phyloP scores from a whole-genome alignment of 176 grass and related monocot genomes.

The Carex parvula region DNA sequence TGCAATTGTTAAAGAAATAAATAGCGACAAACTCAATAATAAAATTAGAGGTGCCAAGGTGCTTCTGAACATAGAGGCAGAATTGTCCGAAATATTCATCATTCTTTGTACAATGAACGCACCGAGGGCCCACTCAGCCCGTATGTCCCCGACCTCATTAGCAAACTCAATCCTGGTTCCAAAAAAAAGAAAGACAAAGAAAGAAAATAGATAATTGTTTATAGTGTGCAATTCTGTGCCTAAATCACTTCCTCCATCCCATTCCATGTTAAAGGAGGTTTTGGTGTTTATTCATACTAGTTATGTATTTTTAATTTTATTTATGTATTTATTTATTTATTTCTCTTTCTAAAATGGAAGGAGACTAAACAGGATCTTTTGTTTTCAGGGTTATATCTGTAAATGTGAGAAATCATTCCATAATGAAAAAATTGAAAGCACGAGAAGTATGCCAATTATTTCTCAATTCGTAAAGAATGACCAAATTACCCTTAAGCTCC shows the following conservation, averaged over 20 bases:
- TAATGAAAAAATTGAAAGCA: not conserved
- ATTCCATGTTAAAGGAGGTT: not conserved
- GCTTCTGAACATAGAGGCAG: constrained; percentile 22
- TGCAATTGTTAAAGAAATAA: constrained; percentile 36
- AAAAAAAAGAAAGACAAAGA: not conserved
- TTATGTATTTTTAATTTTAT: not conserved
- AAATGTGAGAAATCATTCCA: not conserved
- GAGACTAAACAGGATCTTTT: not conserved
- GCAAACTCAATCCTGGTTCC: constrained; percentile 68
- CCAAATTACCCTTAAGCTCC: not conserved
- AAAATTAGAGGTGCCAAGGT: constrained; percentile 30
- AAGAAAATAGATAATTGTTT: not conserved
- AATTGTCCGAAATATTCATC: not conserved
- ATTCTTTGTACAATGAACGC: constrained; percentile 55
- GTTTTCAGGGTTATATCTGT: not conserved
- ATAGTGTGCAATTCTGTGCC: not conserved
- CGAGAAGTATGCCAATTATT: not conserved
- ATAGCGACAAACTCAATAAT: constrained; percentile 35
- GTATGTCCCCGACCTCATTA: constrained; percentile 54
- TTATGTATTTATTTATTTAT: not conserved
- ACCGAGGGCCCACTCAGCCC: constrained; percentile 76
- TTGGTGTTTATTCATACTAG: not conserved
- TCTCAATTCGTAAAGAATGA: not conserved
- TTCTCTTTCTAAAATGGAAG: not conserved
- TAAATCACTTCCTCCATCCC: not conserved